Evolutionary conservation across 345 rosid genomes (phyloP).

Genomic region (Jatropha curcas): DNA sequence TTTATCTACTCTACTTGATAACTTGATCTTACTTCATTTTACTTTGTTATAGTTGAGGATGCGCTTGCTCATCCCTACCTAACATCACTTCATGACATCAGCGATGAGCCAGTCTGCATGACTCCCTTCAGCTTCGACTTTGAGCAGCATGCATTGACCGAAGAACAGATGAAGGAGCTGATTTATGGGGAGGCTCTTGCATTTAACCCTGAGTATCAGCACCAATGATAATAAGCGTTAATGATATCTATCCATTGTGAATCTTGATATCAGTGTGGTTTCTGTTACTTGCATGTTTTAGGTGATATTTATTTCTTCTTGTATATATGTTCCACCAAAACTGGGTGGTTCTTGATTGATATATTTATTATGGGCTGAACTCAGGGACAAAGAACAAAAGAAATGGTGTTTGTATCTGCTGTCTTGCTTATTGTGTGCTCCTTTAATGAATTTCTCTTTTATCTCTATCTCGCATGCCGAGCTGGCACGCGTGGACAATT

Average conservation of each 20-base stretch:
- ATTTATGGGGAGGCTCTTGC: conserved; percentile 80
- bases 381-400: conserved; percentile 24
- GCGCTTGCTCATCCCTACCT: conserved; percentile 92
- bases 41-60: conserved; percentile 52
- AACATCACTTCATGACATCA: conserved; percentile 52
- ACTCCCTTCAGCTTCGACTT: conserved; percentile 71
- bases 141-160: conserved; percentile 64
- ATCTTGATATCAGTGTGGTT: conserved; percentile 17
- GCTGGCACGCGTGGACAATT: no score
- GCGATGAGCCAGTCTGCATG: conserved; percentile 75
- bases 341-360: conserved; percentile 38
- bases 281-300: conserved; percentile 16
- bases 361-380: conserved; percentile 30
- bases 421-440: conserved; percentile 4
- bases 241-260: neutral
- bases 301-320: conserved; percentile 28
- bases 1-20: neutral
- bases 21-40: neutral
- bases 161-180: conserved; percentile 82
- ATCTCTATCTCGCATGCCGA: neutral
- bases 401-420: conserved; percentile 36
- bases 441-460: neutral
- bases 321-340: conserved; percentile 45
- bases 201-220: conserved; percentile 74
- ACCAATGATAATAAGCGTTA: conserved; percentile 14